A percentile compares a stretch with the other conserved stretches of the same genome.
Evolutionary conservation across 192 early-diverging fungal genomes (phyloP).

Genomic region (Coemansia sp.): DNA sequence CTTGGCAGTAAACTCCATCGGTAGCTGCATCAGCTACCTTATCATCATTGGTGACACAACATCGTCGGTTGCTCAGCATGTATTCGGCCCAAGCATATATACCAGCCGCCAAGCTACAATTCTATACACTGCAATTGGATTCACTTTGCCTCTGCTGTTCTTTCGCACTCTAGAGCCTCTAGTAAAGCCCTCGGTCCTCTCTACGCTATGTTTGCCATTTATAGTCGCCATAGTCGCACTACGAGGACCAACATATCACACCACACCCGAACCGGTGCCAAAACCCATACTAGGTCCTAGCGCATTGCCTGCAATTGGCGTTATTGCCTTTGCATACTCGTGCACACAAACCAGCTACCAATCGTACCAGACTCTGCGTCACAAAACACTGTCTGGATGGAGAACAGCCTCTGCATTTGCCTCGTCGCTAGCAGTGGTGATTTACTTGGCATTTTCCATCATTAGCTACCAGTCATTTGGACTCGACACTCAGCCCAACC

Average conservation of each 20-base stretch:
- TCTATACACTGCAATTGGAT: constrained; percentile 13
- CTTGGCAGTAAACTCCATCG: constrained; percentile 59
- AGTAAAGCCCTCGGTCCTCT: constrained; percentile 55
- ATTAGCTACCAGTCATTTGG: constrained; percentile 65
- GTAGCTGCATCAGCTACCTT: constrained; percentile 64
- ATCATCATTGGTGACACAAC: constrained; percentile 51
- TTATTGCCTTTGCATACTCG: constrained; percentile 67
- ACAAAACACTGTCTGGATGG: constrained; percentile 55
- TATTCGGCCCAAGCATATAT: constrained; percentile 17
- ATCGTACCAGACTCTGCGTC: constrained; percentile 54
- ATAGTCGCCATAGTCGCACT: constrained; percentile 61
- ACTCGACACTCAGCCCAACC: constrained; percentile 57
- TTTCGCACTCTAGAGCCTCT: constrained; percentile 62
- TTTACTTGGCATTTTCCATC: constrained; percentile 61
- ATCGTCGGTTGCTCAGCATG: constrained; percentile 15
- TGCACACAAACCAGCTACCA: constrained; percentile 62
- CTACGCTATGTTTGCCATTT: constrained; percentile 60
- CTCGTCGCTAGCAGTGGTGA: constrained; percentile 47
- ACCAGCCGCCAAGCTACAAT: constrained; percentile 29
- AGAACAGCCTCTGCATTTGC: constrained; percentile 52
- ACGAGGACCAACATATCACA: constrained; percentile 54
- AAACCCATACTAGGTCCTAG: constrained; percentile 57
- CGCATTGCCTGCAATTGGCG: constrained; percentile 61
- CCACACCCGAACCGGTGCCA: constrained; percentile 54
- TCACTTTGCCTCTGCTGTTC: constrained; percentile 61